Evolutionary conservation across 2,329 filamentous ascomycete genomes (phyloP).

Genomic region (Arthrobotrys pseudoclavata): DNA sequence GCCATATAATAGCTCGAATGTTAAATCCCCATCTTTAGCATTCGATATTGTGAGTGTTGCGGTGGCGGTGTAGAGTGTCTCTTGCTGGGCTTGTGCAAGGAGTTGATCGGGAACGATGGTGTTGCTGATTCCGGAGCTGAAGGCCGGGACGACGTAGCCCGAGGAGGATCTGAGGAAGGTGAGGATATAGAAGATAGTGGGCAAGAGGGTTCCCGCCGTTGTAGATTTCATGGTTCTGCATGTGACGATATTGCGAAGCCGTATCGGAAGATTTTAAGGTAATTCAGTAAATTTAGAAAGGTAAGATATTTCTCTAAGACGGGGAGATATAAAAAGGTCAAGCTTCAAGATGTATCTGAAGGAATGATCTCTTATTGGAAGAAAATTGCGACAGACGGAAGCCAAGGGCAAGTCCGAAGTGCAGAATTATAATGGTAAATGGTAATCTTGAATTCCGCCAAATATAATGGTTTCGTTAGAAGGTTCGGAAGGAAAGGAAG

Average conservation of each 20-base stretch:
- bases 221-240: slow-evolving; percentile 42
- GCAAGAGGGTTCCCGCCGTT: slow-evolving; percentile 52
- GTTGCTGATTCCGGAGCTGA: slow-evolving; percentile 18
- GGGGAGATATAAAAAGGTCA: background rate
- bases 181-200: slow-evolving; percentile 56
- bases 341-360: background rate
- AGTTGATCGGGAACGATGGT: slow-evolving; percentile 20
- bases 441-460: background rate
- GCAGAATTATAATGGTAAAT: background rate
- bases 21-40: slow-evolving; percentile 1
- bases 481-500: slow-evolving; percentile 15
- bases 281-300: too few relatives aligned
- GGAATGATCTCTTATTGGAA: background rate
- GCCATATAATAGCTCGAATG: background rate
- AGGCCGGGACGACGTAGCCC: slow-evolving; percentile 27
- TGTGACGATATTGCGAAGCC: background rate
- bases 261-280: background rate
- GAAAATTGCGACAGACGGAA: background rate
- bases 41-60: slow-evolving; percentile 12
- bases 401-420: slow-evolving; percentile 1
- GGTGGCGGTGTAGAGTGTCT: background rate
- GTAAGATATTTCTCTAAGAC: too few relatives aligned
- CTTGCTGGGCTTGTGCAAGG: slow-evolving; percentile 40
- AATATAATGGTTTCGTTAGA: background rate
- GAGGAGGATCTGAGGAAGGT: slow-evolving; percentile 43